Evolutionary conservation across 371 early-diverging fungal genomes (phyloP).

Genomic region (Mortierella sp.): DNA sequence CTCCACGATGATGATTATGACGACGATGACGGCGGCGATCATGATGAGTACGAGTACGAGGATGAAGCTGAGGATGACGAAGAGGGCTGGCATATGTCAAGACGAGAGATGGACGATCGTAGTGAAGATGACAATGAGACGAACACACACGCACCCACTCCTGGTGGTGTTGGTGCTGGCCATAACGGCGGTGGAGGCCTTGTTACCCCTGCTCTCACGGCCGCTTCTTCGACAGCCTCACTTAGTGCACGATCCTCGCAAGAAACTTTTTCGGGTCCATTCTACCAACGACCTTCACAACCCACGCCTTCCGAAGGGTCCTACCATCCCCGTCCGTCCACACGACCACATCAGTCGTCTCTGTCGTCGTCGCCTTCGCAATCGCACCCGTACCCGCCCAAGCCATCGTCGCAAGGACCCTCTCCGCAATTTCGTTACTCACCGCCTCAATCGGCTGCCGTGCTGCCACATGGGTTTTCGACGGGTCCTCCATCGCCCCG

Average conservation of each 20-base stretch:
- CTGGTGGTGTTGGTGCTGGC: no score
- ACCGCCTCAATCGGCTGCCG: no score
- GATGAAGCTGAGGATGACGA: no score
- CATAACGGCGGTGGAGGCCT: no score
- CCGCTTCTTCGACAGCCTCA: slow-evolving; percentile 14
- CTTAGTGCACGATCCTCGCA: slow-evolving; percentile 32
- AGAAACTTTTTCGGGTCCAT: slow-evolving; percentile 13
- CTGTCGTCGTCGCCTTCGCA: no score
- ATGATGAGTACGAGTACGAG: slow-evolving; percentile 4
- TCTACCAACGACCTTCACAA: not conserved
- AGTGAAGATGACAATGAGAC: not conserved
- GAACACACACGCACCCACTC: not conserved
- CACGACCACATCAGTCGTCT: not conserved
- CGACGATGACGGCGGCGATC: slow-evolving; percentile 24
- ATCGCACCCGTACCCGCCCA: no score
- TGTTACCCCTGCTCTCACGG: slow-evolving; percentile 18
- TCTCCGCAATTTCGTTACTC: no score
- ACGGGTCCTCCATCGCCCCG: no score
- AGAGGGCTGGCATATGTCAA: no score
- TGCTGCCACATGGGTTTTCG: no score
- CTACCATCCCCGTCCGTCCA: not conserved
- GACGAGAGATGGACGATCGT: no score
- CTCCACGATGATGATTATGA: slow-evolving; percentile 31
- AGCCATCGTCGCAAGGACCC: no score
- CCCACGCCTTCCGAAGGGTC: slow-evolving; percentile 4